phyloP scores from a whole-genome alignment of 169 alveolate genomes.

The Babesia sp. region DNA sequence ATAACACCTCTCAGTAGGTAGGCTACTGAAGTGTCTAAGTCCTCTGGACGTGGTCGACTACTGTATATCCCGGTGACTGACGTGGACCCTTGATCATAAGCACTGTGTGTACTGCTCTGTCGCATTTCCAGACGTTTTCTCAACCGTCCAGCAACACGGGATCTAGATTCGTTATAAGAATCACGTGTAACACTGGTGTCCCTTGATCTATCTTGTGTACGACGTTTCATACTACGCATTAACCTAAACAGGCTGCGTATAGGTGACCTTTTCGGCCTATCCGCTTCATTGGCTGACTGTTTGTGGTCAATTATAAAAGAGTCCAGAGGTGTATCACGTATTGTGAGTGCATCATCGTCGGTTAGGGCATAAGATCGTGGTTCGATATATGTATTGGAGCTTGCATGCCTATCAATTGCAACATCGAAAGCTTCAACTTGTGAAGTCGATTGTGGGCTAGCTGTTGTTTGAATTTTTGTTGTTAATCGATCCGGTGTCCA shows the following conservation, averaged over 20 bases:
- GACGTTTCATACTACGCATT: slow-evolving; percentile 24
- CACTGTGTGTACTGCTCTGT: not conserved
- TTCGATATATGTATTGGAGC: not conserved
- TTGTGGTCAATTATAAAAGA: not conserved
- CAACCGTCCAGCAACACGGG: not conserved
- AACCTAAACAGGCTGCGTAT: slow-evolving; percentile 27
- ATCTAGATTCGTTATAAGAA: not conserved
- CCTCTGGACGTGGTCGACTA: not conserved
- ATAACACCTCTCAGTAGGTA: slow-evolving; percentile 9
- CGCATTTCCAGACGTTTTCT: slow-evolving; percentile 14
- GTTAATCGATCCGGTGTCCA: not conserved
- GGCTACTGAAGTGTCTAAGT: slow-evolving; percentile 17
- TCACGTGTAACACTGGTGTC: not conserved
- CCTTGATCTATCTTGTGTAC: not conserved
- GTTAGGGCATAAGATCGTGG: not conserved
- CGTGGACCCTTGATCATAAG: not conserved
- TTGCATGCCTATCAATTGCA: not conserved
- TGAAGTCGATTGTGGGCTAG: not conserved
- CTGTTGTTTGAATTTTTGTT: slow-evolving; percentile 11
- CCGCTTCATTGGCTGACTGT: not conserved
- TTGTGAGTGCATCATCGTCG: not conserved
- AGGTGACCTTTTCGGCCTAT: slow-evolving; percentile 8
- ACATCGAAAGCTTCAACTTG: slow-evolving; percentile 3
- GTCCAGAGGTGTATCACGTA: not conserved
- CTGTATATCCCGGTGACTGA: not conserved